A percentile compares a stretch with the other conserved stretches of the same genome.
phyloP scores from a whole-genome alignment of 2,329 filamentous ascomycete species.

The Didymella lethalis region DNA sequence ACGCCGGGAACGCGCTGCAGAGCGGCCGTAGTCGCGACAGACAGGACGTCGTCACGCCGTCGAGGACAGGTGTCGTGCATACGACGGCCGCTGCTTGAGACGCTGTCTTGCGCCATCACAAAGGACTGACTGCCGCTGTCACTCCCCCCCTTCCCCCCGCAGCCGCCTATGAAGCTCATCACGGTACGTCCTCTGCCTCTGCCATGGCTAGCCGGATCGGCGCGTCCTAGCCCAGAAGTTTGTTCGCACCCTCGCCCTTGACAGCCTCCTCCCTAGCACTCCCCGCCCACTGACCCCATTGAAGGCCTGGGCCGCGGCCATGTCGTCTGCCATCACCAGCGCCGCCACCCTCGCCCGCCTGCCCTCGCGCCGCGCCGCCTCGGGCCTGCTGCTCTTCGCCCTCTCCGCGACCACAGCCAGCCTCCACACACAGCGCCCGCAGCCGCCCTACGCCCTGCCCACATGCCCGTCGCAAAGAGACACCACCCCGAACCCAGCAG shows the following conservation, averaged over 20 bases:
- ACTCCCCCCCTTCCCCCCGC: not conserved
- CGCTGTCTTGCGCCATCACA: not conserved
- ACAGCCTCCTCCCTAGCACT: constrained; percentile 12
- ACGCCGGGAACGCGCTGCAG: constrained; percentile 8
- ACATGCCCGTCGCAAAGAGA: constrained; percentile 44
- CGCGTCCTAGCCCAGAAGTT: constrained; percentile 41
- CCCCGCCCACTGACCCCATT: constrained; percentile 33
- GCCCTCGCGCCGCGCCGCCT: constrained; percentile 35
- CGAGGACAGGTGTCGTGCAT: not conserved
- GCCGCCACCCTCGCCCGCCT: constrained; percentile 35
- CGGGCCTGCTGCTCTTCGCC: constrained; percentile 42
- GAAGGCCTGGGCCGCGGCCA: constrained; percentile 48
- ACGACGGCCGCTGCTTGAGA: not conserved
- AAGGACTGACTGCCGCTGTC: not conserved
- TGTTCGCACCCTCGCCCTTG: constrained; percentile 24
- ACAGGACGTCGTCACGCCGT: not conserved
- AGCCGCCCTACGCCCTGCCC: constrained; percentile 30
- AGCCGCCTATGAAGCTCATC: constrained; percentile 26
- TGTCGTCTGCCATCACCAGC: constrained; percentile 47
- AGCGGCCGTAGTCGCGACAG: constrained; percentile 12
- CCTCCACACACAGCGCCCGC: constrained; percentile 26
- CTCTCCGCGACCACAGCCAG: constrained; percentile 38
- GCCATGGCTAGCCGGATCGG: constrained; percentile 37
- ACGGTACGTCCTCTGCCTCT: constrained; percentile 31
- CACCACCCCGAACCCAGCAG: constrained; percentile 38